Base-by-base conservation (phyloP, 352 stramenopile genomes). In the Phytophthora hibernalis region DNA sequence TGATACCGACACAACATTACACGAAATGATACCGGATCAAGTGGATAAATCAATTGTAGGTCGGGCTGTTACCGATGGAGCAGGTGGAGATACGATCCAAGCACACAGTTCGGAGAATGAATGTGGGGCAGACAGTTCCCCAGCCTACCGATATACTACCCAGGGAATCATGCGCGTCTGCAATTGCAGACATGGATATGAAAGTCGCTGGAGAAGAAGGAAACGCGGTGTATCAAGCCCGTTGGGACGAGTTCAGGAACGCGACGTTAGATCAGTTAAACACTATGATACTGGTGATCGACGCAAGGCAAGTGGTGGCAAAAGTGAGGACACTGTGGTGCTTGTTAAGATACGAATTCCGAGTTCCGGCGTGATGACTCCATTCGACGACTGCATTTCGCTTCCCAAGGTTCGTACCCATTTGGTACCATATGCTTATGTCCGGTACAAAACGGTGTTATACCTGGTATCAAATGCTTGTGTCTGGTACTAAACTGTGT, bases 351-450 rank as follows among this genome's bases (percentile, higher is more conserved):
- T 58, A 9, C 0, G 2, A 13, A 20, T 45, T 2, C 5, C 38
- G 13, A 24, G 5, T 6, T 26, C 38, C 5, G 18, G n/a, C 0
- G 38, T 45, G 15, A 38, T 10, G 6, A 3, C 26, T 0, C 48
- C 58, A n/a, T 12, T 59, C 13, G 28, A 58, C 13, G 58, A 53
- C 40, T 59, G 44, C n/a, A 10, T 31, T 2, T 18, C 5, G 2
- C 7, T 47, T 11, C 33, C 60, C 2, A 61, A 33, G 40, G 51
- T 68, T 12, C 10, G 60, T 53, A 21, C 4, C 15, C 31, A 1
- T 54, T 31, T 35, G 38, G 49, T 65, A 65, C 49, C 30, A 55
- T 26, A 13, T 12, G n/a, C n/a, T n/a, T n/a, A n/a, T n/a, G n/a
- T n/a, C n/a, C n/a, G n/a, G n/a, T n/a, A n/a, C n/a, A n/a, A n/a